phyloP scores from a whole-genome alignment of 1,139 yeast species.

The Saccharomyces hybrid region DNA sequence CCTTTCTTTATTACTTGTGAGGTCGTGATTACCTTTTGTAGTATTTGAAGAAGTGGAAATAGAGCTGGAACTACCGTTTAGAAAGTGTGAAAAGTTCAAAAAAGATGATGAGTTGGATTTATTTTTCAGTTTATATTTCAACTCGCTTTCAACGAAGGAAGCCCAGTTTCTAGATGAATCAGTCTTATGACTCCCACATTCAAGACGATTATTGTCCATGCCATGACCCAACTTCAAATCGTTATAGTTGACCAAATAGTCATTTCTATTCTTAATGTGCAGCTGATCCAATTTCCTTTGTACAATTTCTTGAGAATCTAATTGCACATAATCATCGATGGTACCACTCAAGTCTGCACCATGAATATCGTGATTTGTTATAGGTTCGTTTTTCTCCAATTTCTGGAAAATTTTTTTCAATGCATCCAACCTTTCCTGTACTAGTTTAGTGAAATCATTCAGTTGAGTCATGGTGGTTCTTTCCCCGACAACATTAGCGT shows the following conservation, averaged over 20 bases:
- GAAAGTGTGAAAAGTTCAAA: slow-evolving; percentile 3
- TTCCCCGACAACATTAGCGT: slow-evolving; percentile 19
- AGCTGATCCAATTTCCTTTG: slow-evolving; percentile 19
- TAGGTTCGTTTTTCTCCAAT: slow-evolving; percentile 14
- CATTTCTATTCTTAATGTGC: slow-evolving; percentile 14
- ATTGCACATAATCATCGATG: slow-evolving; percentile 11
- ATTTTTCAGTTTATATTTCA: slow-evolving; percentile 14
- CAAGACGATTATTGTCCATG: neutral
- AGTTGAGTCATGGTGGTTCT: slow-evolving; percentile 14
- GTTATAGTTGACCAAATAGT: neutral
- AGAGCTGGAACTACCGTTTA: neutral
- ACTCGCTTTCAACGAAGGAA: slow-evolving; percentile 11
- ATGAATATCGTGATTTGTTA: slow-evolving; percentile 14
- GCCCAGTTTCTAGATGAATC: neutral
- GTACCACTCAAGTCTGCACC: slow-evolving; percentile 21
- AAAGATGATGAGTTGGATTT: slow-evolving; percentile 14
- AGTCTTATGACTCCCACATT: neutral
- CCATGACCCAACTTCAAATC: neutral
- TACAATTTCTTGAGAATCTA: slow-evolving; percentile 18
- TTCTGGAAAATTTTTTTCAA: slow-evolving; percentile 15
- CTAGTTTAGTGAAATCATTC: slow-evolving; percentile 11
- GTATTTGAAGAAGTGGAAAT: slow-evolving; percentile 4
- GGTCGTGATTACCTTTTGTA: slow-evolving; percentile 3
- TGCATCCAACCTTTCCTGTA: slow-evolving; percentile 18
- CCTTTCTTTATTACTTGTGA: slow-evolving; percentile 5